These are phyloP conservation scores for Trichopus zeylanicus DNA, from an alignment of 116 monocot species.

Conservation along the genomic window DNA sequence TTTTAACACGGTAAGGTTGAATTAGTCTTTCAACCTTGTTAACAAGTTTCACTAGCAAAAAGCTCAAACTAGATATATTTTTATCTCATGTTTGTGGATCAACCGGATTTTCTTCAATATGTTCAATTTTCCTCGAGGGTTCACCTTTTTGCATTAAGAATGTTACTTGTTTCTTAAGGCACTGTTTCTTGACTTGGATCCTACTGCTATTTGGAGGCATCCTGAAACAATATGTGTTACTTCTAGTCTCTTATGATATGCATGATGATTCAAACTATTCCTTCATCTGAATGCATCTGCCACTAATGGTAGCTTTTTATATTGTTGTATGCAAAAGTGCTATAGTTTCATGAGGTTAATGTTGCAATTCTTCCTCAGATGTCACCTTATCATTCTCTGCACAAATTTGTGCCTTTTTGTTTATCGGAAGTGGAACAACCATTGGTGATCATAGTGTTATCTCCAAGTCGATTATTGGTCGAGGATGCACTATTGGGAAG, in stretches of 20 bases:
- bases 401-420: conserved; percentile 57
- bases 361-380: conserved; percentile 29
- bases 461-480: conserved; percentile 73
- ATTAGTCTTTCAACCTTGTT: too few relatives aligned
- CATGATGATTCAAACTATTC: too few relatives aligned
- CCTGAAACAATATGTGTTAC: too few relatives aligned
- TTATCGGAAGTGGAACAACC: conserved; percentile 57
- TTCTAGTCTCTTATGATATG: too few relatives aligned
- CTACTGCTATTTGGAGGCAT: too few relatives aligned
- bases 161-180: neutral
- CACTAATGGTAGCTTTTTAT: too few relatives aligned
- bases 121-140: neutral
- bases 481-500: conserved; percentile 64
- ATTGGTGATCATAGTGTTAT: conserved; percentile 59
- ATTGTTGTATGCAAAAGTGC: neutral
- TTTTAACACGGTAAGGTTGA: too few relatives aligned
- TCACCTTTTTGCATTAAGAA: neutral
- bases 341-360: neutral
- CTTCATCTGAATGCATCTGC: too few relatives aligned
- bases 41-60: neutral
- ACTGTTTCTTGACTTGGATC: too few relatives aligned
- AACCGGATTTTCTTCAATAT: neutral
- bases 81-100: neutral
- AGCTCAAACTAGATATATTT: neutral
- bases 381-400: conserved; percentile 56